Conservation (phyloP, 208 protist genomes). For the Tetramitus jugosus region DNA sequence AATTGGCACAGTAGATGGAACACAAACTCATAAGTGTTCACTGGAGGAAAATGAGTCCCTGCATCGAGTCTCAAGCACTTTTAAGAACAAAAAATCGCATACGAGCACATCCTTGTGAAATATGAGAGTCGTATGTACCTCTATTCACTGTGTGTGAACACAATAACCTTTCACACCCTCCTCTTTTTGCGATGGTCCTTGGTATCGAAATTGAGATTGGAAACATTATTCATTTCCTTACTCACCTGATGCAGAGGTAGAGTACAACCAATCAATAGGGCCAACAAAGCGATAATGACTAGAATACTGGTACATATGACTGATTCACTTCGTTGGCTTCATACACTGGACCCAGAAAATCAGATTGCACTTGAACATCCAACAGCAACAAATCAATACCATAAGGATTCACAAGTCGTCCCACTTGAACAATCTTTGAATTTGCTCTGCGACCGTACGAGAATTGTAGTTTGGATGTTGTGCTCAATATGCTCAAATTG, state of each 20-base stretch:
- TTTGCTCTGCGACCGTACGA: background rate
- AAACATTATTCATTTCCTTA: background rate
- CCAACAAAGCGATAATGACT: background rate
- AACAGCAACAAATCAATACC: background rate
- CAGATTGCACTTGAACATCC: background rate
- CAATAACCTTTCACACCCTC: too few relatives aligned
- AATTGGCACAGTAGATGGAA: too few relatives aligned
- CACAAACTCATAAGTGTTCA: too few relatives aligned
- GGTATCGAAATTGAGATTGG: background rate
- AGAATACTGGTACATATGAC: background rate
- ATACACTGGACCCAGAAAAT: background rate
- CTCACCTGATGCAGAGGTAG: background rate
- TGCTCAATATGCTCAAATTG: background rate
- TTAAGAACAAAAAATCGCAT: too few relatives aligned
- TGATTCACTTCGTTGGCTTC: background rate
- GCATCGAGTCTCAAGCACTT: too few relatives aligned
- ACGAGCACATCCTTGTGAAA: too few relatives aligned
- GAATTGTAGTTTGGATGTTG: background rate
- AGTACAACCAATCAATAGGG: background rate
- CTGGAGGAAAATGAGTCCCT: too few relatives aligned
- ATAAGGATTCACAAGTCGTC: background rate
- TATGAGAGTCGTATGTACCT: too few relatives aligned
- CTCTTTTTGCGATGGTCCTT: background rate
- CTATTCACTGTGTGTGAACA: too few relatives aligned
- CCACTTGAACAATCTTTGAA: too few relatives aligned